A percentile compares a stretch with the other conserved stretches of the same genome.
These are phyloP conservation scores for Sicyos edulis DNA, from an alignment of 306 rosid genomes.

Conservation along the genomic window DNA sequence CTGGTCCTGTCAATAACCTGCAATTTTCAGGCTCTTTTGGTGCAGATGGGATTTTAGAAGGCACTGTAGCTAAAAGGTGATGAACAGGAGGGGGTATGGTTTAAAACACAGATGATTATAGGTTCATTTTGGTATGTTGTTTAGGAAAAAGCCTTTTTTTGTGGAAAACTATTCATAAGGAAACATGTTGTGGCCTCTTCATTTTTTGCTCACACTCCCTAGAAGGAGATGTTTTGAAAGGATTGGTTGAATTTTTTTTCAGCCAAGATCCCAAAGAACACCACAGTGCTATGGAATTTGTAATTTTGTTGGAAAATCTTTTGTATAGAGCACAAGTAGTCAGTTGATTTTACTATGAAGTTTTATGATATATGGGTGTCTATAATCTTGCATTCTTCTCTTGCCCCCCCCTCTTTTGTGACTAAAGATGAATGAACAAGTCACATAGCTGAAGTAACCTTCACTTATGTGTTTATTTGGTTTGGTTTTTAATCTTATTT, in stretches of 20 bases:
- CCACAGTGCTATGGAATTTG: constrained; percentile 7
- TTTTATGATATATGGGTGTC: not conserved
- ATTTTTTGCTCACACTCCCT: not conserved
- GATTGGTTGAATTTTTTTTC: not conserved
- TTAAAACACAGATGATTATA: not conserved
- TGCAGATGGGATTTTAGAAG: constrained; percentile 74
- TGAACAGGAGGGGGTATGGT: not conserved
- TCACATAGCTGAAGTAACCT: too few relatives aligned
- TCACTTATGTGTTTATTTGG: too few relatives aligned
- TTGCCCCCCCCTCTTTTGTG: not conserved
- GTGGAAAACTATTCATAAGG: not conserved
- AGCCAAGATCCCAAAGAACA: not conserved
- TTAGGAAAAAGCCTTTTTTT: not conserved
- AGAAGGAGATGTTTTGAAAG: constrained; percentile 12
- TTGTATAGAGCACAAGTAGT: constrained; percentile 2
- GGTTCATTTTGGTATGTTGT: constrained; percentile 10
- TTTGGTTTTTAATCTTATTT: too few relatives aligned
- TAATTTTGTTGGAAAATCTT: not conserved
- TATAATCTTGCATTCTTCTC: not conserved
- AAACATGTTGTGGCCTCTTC: not conserved
- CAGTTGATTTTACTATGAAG: not conserved
- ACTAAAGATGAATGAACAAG: not conserved
- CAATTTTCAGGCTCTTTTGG: constrained; percentile 61
- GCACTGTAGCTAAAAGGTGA: constrained; percentile 52
- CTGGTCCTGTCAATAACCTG: constrained; percentile 68